Percentiles rank a stretch among this genome's conserved stretches.
Evolutionary conservation across 2,329 filamentous ascomycete species (phyloP).

Genomic region (Trichoderma semiorbis): DNA sequence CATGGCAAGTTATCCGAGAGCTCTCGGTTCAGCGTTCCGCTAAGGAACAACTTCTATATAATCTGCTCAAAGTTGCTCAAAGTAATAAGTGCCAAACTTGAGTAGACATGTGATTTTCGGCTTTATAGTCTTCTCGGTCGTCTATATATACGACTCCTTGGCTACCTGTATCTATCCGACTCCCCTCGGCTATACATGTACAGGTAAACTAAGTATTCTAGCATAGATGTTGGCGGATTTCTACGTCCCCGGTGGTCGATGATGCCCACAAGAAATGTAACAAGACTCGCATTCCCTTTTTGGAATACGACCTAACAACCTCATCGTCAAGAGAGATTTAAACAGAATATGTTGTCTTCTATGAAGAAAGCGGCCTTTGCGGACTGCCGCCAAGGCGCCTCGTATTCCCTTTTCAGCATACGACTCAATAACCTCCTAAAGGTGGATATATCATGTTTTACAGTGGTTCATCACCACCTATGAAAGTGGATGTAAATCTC

Average conservation of each 20-base stretch:
- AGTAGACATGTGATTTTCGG: neutral
- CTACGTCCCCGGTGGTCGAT: neutral
- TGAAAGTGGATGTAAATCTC: neutral
- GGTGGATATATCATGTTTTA: neutral
- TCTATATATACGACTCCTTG: neutral
- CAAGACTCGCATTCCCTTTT: neutral
- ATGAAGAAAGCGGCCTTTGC: neutral
- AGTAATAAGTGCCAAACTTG: neutral
- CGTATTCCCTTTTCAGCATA: neutral
- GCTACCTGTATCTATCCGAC: neutral
- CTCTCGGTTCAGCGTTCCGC: neutral
- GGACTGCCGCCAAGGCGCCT: neutral
- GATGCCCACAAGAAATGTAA: neutral
- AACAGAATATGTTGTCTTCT: neutral
- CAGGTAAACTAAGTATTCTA: neutral
- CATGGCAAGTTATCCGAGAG: neutral
- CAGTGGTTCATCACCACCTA: neutral
- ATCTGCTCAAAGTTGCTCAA: neutral
- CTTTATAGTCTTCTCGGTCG: neutral
- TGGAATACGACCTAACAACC: neutral
- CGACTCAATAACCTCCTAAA: neutral
- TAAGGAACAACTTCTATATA: neutral
- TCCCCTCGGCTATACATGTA: neutral
- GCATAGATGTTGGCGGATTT: no score
- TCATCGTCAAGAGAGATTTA: neutral